phyloP scores from a whole-genome alignment of 257 asterid genomes.

The Verbena officinalis region DNA sequence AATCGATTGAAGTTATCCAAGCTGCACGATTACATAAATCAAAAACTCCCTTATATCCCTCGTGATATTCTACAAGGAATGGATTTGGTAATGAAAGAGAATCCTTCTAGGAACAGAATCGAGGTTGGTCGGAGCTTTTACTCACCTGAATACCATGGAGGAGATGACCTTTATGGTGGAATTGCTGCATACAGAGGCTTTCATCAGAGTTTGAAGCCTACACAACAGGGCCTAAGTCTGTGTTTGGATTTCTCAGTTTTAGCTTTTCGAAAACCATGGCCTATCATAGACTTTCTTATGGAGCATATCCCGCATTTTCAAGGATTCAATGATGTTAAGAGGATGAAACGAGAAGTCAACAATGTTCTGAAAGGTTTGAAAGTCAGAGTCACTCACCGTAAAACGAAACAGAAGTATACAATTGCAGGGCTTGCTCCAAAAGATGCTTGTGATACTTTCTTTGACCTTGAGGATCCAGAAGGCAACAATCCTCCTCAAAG shows the following conservation, averaged over 20 bases:
- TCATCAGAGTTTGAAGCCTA: conserved; percentile 62
- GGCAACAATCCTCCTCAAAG: conserved; percentile 30
- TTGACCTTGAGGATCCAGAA: conserved; percentile 41
- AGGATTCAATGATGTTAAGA: conserved; percentile 33
- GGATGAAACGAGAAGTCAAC: background rate
- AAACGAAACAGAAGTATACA: conserved; percentile 52
- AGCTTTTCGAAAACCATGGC: conserved; percentile 52
- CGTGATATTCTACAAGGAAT: conserved; percentile 67
- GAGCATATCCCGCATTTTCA: conserved; percentile 31
- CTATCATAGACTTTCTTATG: conserved; percentile 50
- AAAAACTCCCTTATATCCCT: conserved; percentile 42
- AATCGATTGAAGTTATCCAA: conserved; percentile 48
- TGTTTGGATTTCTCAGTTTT: conserved; percentile 63
- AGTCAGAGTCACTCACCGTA: conserved; percentile 65
- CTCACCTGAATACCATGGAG: conserved; percentile 20
- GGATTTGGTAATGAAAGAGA: conserved; percentile 75
- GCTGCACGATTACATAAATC: conserved; percentile 50
- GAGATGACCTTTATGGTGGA: conserved; percentile 46
- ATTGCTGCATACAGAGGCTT: conserved; percentile 61
- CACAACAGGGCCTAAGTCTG: conserved; percentile 54
- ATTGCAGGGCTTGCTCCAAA: conserved; percentile 34
- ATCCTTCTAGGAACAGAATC: conserved; percentile 49
- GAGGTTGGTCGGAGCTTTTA: conserved; percentile 50
- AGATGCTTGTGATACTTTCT: conserved; percentile 33
- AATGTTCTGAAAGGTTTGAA: conserved; percentile 57